Base-by-base conservation (phyloP, 768 basidiomycete genomes). In the Psilocybe cyanescens region DNA sequence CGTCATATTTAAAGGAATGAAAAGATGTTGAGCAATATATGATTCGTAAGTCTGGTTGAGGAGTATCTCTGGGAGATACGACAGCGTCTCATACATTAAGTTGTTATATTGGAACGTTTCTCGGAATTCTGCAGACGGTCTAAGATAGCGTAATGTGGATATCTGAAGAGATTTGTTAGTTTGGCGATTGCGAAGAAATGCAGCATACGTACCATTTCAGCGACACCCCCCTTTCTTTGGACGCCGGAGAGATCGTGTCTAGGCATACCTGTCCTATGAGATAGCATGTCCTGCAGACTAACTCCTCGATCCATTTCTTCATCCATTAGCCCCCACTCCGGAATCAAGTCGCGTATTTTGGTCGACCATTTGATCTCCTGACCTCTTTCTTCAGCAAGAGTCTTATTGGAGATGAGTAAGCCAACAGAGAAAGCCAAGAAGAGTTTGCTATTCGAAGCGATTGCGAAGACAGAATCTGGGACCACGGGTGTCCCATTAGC, bases 21-120 rank as follows among this genome's bases (percentile, higher is more conserved):
- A 79, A 2, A 81, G 65, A 53, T 80, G 72, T 60, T 79, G 64
- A 9, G 66, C 31, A 59, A 82, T 70, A 60, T 78, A 81, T 0
- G 75, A 76, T 59, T 78, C 78, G 52, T 75, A 81, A 0, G 76
- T 67, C 51, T 78, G 74, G 48, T 79, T 78, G 56, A 80, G 71
- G 19, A 81, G 71, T 1, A 76, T 63, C 12, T 67, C 63, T 0
- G 78, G 75, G 8, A 83, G 76, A 60, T 77, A 73, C 3, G 79
- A 79, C 0, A 81, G 65, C 1, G 76, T 72, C 58, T 76, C 75
- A 58, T 77, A 81, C 79, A 80, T 80, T 57, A 81, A 68, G 60
- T 82, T 80, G 68, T 79, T 81, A 64, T 81, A 82, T 56, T 80
- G 79, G 58, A 78, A 80, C 8, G 75, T 78, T 56, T 78, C 74